A percentile compares a stretch with the other conserved stretches of the same genome.
Conservation (phyloP, 108 stramenopile species). For the Discostella stelligeroides region DNA sequence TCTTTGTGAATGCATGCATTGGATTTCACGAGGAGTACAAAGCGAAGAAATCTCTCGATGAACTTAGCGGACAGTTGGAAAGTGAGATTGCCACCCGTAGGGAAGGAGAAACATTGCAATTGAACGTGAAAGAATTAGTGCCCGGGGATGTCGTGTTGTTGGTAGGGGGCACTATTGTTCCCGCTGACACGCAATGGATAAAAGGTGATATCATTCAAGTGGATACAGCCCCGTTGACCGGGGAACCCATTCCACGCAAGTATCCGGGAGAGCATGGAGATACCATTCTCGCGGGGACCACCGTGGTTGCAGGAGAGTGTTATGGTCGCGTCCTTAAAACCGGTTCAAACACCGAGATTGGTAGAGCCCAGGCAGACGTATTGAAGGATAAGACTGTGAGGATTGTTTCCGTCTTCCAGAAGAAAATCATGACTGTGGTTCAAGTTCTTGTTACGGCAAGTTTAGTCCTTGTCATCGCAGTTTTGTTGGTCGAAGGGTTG, state of each 20-base stretch:
- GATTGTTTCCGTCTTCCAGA: conserved; percentile 71
- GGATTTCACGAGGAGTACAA: conserved; percentile 80
- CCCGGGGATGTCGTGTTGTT: conserved; percentile 85
- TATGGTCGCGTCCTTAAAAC: conserved; percentile 68
- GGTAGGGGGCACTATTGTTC: conserved; percentile 75
- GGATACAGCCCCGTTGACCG: conserved; percentile 83
- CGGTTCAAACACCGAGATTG: conserved; percentile 77
- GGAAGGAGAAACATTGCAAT: conserved; percentile 48
- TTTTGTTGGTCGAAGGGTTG: conserved; percentile 59
- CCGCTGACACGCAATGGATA: conserved; percentile 79
- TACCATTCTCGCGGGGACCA: conserved; percentile 60
- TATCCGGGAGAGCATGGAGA: conserved; percentile 56
- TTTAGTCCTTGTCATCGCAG: conserved; percentile 61
- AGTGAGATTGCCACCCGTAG: conserved; percentile 61
- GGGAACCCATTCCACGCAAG: conserved; percentile 81
- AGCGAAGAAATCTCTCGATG: conserved; percentile 71
- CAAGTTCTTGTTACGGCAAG: conserved; percentile 57
- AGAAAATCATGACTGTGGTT: conserved; percentile 71
- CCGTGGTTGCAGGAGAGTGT: conserved; percentile 68
- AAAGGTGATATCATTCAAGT: conserved; percentile 67
- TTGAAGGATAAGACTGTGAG: conserved; percentile 67
- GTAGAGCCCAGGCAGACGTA: conserved; percentile 65
- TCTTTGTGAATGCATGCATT: conserved; percentile 65
- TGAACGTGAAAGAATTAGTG: conserved; percentile 62
- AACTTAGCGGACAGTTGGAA: conserved; percentile 52